Evolutionary conservation across 441 rosid species (phyloP).

Genomic region (Croton setiger): DNA sequence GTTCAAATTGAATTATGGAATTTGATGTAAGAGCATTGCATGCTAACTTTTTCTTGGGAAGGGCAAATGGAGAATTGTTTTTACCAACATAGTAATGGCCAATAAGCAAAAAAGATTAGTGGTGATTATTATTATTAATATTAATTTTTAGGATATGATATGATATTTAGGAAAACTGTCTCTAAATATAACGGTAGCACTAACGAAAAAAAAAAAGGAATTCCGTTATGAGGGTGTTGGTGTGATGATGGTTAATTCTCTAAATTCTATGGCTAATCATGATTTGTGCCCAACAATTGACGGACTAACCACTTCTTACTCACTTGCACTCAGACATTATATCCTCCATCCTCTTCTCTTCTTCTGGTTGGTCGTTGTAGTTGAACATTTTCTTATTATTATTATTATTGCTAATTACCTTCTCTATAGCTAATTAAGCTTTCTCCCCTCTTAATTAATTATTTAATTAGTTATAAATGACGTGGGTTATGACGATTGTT

Average conservation of each 20-base stretch:
- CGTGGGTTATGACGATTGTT: conserved; percentile 34
- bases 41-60: too few species aligned
- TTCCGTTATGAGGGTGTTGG: conserved; percentile 41
- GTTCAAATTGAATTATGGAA: too few species aligned
- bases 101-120: conserved; percentile 2
- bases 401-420: neutral
- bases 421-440: neutral
- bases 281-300: conserved; percentile 47
- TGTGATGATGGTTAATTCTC: conserved; percentile 40
- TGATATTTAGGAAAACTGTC: neutral
- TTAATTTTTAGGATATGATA: too few species aligned
- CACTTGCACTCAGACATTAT: conserved; percentile 44
- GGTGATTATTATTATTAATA: neutral
- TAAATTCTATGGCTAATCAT: conserved; percentile 45
- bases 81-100: conserved; percentile 21
- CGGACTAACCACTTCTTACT: conserved; percentile 48
- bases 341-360: conserved; percentile 26
- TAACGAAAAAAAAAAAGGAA: conserved; percentile 2
- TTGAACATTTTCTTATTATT: conserved; percentile 12
- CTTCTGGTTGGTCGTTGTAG: conserved; percentile 29
- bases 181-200: conserved; percentile 35
- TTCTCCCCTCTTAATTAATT: neutral
- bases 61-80: conserved; percentile 5
- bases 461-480: conserved; percentile 18
- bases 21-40: too few species aligned